Percentiles rank a stretch among this genome's conserved stretches.
phyloP scores from a whole-genome alignment of 805 yeast species.

The Starmerella powellii region DNA sequence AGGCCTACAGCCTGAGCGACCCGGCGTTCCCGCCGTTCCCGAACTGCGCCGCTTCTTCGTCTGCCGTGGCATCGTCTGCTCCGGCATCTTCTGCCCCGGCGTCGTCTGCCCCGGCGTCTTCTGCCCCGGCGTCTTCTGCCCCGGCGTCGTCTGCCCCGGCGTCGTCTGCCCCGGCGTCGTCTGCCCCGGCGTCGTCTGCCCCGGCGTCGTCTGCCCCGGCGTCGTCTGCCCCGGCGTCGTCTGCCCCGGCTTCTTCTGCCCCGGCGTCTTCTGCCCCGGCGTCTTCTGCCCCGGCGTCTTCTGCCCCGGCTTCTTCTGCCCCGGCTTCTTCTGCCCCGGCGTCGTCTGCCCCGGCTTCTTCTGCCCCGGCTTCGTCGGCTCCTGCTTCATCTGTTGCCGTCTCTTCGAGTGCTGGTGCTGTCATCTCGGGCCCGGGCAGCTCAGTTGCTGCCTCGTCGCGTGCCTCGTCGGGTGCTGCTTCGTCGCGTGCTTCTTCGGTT shows the following conservation, averaged over 20 bases:
- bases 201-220: constrained; percentile 3
- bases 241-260: background rate
- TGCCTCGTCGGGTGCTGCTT: constrained; percentile 1
- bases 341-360: constrained; percentile 4
- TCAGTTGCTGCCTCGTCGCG: constrained; percentile 1
- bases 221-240: constrained; percentile 2
- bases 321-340: background rate
- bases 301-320: background rate
- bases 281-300: background rate
- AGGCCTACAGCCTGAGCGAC: constrained; percentile 7
- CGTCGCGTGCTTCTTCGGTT: constrained; percentile 13
- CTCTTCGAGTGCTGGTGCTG: background rate
- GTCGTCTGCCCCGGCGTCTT: background rate
- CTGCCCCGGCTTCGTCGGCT: constrained; percentile 1
- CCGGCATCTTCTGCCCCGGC: background rate
- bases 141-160: background rate
- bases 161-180: background rate
- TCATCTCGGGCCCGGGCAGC: constrained; percentile 1
- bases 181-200: background rate
- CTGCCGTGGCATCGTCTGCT: background rate
- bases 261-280: background rate
- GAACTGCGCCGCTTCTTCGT: constrained; percentile 1
- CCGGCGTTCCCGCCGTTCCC: constrained; percentile 9
- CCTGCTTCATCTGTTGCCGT: too few relatives aligned
- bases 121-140: constrained; percentile 5